Conservation (phyloP, 2,329 filamentous ascomycete species). For the Fusarium poae region DNA sequence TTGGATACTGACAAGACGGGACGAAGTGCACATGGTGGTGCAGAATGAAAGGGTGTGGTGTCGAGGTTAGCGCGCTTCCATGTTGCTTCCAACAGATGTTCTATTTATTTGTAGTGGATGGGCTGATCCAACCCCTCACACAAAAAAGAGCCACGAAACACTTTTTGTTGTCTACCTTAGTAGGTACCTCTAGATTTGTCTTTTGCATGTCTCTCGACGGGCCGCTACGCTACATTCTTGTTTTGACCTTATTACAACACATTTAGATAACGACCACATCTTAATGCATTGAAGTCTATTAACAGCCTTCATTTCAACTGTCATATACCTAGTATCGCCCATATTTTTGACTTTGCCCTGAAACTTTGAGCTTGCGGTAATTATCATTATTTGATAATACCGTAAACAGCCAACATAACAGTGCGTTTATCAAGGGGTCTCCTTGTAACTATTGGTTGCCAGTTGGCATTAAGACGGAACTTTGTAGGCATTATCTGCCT, state of each 20-base stretch:
- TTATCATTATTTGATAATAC: neutral
- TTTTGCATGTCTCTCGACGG: neutral
- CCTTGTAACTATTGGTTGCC: constrained; percentile 10
- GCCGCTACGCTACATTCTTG: constrained; percentile 3
- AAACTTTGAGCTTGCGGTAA: neutral
- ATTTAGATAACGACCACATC: neutral
- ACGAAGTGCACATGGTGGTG: constrained; percentile 11
- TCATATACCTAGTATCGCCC: neutral
- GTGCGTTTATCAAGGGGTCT: constrained; percentile 15
- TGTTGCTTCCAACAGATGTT: constrained; percentile 34
- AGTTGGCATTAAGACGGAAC: constrained; percentile 25
- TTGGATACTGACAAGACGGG: neutral
- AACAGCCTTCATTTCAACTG: neutral
- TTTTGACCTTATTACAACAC: too few relatives aligned
- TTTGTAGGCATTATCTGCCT: neutral
- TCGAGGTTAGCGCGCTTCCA: constrained; percentile 36
- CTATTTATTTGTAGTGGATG: constrained; percentile 17
- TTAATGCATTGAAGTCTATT: neutral
- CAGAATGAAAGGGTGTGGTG: constrained; percentile 12
- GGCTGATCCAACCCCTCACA: neutral
- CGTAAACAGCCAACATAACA: constrained; percentile 10
- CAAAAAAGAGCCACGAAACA: neutral
- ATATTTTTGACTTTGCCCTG: neutral
- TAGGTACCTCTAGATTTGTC: too few relatives aligned
- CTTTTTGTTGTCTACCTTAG: neutral